Conservation (phyloP, 2,329 filamentous ascomycete genomes). For the Nothophaeocryptopus gaeumannii region DNA sequence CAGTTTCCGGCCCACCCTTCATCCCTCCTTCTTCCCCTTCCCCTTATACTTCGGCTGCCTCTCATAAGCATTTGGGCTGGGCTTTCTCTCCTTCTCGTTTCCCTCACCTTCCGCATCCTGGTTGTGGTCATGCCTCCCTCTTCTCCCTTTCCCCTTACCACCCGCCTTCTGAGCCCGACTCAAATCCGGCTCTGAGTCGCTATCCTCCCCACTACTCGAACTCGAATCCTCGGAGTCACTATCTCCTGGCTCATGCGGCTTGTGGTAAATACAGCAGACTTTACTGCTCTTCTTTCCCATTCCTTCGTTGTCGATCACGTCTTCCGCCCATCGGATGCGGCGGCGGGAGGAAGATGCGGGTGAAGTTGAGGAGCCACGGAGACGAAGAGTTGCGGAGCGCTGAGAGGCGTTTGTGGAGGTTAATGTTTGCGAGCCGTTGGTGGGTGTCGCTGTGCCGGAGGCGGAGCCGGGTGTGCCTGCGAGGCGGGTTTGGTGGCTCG, state of each 20-base stretch:
- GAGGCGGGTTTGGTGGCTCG: constrained; percentile 11
- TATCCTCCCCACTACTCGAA: constrained; percentile 53
- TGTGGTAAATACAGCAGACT: constrained; percentile 99
- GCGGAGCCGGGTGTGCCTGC: constrained; percentile 11
- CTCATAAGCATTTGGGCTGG: constrained; percentile 80
- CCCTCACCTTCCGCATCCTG: constrained; percentile 40
- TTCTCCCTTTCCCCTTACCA: constrained; percentile 41
- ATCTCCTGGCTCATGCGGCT: constrained; percentile 75
- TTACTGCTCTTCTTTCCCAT: constrained; percentile 93
- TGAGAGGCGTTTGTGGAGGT: constrained; percentile 26
- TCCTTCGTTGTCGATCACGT: constrained; percentile 92
- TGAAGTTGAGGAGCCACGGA: constrained; percentile 36
- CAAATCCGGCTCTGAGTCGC: constrained; percentile 56
- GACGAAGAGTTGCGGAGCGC: constrained; percentile 35
- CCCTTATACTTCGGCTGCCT: constrained; percentile 59
- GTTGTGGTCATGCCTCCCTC: constrained; percentile 73
- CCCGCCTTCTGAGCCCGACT: constrained; percentile 46
- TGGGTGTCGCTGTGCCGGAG: constrained; percentile 26
- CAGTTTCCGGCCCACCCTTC: constrained; percentile 9
- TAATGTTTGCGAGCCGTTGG: constrained; percentile 34
- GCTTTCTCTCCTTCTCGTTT: constrained; percentile 48
- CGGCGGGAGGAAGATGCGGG: constrained; percentile 45
- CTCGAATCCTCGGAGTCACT: constrained; percentile 67
- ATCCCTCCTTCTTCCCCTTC: constrained; percentile 32
- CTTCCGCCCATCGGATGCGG: constrained; percentile 86